Evolutionary conservation across 2,329 filamentous ascomycete genomes (phyloP).

Genomic region (Sphaerulina musiva): DNA sequence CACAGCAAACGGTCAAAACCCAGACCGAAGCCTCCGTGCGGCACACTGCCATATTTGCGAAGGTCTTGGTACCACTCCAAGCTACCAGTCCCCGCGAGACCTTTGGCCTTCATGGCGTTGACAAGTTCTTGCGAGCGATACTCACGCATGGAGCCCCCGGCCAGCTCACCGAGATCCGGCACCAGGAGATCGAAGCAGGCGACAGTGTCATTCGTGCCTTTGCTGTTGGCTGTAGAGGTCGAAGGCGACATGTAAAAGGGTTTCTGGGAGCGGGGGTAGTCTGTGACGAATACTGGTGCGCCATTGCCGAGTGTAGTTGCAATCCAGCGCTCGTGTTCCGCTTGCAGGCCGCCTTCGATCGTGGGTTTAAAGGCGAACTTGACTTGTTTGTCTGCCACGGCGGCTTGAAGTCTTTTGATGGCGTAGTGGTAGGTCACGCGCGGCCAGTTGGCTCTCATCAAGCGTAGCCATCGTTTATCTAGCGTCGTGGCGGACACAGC

Average conservation of each 20-base stretch:
- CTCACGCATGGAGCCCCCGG: constrained; percentile 84
- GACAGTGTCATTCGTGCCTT: constrained; percentile 50
- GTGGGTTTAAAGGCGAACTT: constrained; percentile 61
- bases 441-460: constrained; percentile 59
- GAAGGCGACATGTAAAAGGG: constrained; percentile 81
- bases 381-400: constrained; percentile 36
- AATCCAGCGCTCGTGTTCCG: constrained; percentile 88
- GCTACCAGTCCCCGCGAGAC: constrained; percentile 41
- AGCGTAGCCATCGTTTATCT: constrained; percentile 56
- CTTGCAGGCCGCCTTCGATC: constrained; percentile 71
- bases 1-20: constrained; percentile 82
- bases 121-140: constrained; percentile 63
- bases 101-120: constrained; percentile 61
- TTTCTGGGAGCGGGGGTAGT: constrained; percentile 85
- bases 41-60: constrained; percentile 81
- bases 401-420: constrained; percentile 58
- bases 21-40: constrained; percentile 84
- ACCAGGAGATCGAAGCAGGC: constrained; percentile 88
- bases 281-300: constrained; percentile 77
- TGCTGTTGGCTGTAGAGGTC: constrained; percentile 13
- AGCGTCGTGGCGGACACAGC: constrained; percentile 49
- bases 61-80: constrained; percentile 85
- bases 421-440: constrained; percentile 78
- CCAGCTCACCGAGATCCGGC: constrained; percentile 60
- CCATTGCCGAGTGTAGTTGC: constrained; percentile 57